Percentiles rank a stretch among this genome's conserved stretches.
Conservation (phyloP, 148 eudicot species). For the Fagopyrum esculentum region DNA sequence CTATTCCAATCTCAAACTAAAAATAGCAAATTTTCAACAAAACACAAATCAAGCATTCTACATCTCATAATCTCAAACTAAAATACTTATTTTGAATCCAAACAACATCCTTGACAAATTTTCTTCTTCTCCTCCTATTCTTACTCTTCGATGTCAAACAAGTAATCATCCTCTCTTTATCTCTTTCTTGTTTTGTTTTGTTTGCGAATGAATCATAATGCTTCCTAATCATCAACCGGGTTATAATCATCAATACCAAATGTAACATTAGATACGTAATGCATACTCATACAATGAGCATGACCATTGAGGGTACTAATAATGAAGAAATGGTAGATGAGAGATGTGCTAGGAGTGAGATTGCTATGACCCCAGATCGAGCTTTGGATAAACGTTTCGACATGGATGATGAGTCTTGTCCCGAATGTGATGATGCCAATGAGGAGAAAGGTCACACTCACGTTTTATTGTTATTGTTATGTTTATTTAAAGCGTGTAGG, state of each 20-base stretch:
- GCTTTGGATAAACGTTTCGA: not conserved
- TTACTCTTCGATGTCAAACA: not conserved
- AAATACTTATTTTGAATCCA: not conserved
- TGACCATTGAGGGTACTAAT: conserved; percentile 26
- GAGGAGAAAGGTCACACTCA: conserved; percentile 1
- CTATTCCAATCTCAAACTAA: not conserved
- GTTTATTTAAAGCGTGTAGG: no score
- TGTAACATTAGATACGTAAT: conserved; percentile 13
- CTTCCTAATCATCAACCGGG: not conserved
- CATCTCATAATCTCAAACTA: not conserved
- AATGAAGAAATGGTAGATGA: conserved; percentile 24
- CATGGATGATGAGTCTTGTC: not conserved
- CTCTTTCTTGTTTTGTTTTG: not conserved
- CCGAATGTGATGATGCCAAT: not conserved
- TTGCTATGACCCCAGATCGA: not conserved
- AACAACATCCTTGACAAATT: not conserved
- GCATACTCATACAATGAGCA: conserved; percentile 24
- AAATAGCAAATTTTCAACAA: not conserved
- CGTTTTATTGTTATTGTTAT: not conserved
- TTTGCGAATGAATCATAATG: not conserved
- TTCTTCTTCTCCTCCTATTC: not conserved
- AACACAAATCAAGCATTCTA: not conserved
- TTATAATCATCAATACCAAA: not conserved
- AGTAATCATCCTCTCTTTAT: not conserved
- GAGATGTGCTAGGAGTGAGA: conserved; percentile 1